phyloP scores from a whole-genome alignment of 345 rosid genomes.

The Stellera chamaejasme region DNA sequence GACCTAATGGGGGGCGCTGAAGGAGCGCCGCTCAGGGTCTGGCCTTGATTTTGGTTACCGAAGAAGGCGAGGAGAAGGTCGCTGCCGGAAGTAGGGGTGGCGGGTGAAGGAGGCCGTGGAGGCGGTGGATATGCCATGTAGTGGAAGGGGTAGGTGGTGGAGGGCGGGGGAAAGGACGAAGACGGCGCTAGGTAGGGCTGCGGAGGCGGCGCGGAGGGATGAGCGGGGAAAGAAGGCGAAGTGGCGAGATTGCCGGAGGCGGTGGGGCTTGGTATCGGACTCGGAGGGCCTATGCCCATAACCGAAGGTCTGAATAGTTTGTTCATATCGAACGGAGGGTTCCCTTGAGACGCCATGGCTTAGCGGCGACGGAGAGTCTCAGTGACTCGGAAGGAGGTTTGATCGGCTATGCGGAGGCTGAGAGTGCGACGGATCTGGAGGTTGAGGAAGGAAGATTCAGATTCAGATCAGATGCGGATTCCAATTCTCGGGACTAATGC shows the following conservation, averaged over 20 bases:
- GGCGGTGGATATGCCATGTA: conserved; percentile 12
- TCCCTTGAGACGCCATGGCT: too few relatives aligned
- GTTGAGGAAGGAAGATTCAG: too few relatives aligned
- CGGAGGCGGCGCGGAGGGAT: background rate
- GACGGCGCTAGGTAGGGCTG: conserved; percentile 2
- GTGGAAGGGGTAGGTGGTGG: conserved; percentile 8
- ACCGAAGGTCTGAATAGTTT: conserved; percentile 12
- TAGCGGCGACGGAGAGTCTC: too few relatives aligned
- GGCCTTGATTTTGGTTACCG: conserved; percentile 10
- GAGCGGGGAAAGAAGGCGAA: conserved; percentile 4
- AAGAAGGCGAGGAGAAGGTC: conserved; percentile 15
- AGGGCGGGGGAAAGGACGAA: conserved; percentile 12
- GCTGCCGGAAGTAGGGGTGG: conserved; percentile 12
- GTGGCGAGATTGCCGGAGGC: conserved; percentile 1
- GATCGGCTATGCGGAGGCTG: too few relatives aligned
- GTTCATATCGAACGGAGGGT: conserved; percentile 9
- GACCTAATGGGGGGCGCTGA: conserved; percentile 24
- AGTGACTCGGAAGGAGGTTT: too few relatives aligned
- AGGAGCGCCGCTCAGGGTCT: conserved; percentile 1
- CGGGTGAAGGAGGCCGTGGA: conserved; percentile 3
- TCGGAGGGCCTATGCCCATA: background rate
- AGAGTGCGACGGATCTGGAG: too few relatives aligned
- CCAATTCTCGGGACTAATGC: too few relatives aligned
- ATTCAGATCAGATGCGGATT: too few relatives aligned
- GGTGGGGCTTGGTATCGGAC: background rate